Evolutionary conservation across 164 flowering plant genomes (phyloP), one percentile per base, ranked within the genome.

Genomic region (Kalanchoe fedtschenkoi): DNA sequence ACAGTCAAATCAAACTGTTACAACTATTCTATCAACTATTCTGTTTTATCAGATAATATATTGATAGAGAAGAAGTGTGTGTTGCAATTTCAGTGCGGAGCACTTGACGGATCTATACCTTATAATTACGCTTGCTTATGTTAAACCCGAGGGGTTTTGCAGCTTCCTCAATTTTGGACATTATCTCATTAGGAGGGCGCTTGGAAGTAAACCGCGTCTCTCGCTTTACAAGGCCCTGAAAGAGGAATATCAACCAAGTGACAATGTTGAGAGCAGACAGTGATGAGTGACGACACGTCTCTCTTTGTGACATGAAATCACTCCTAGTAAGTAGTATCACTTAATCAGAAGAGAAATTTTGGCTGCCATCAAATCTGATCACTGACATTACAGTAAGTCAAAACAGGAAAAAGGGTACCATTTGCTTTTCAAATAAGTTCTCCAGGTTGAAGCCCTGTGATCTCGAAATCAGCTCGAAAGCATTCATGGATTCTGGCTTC

Each of bases 71-170:
- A 29, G 29, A 30, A 9, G 1, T 13, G 26, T 47, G n/a, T 1
- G 3, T 21, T 29, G 46, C 42, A 32, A 19, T 29, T 62, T 56
- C 33, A 63, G n/a, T 19, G 10, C 39, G 15, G 33, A 39, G 13
- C 19, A 35, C 30, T n/a, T 16, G 34, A 64, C 34, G 44, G 17
- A 29, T 34, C 38, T 53, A 16, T 70, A 92, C 98, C 88, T 86
- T 93, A 78, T 93, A 93, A 69, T 93, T 78, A 26, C 72, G 70
- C 74, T 88, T 93, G 75, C 66, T 79, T 66, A 89, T 84, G 69
- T 86, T 82, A 63, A 89, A 93, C n/a, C 96, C 98, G 28, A 93
- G 77, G 65, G 97, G 95, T 68, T 83, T 93, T 22, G 97, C 98
- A 74, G 98, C 79, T 85, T 88, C 90, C 78, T 93, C 98, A 39